Evolutionary conservation across 768 basidiomycete species (phyloP).

Genomic region (Tephrocybe sp.): DNA sequence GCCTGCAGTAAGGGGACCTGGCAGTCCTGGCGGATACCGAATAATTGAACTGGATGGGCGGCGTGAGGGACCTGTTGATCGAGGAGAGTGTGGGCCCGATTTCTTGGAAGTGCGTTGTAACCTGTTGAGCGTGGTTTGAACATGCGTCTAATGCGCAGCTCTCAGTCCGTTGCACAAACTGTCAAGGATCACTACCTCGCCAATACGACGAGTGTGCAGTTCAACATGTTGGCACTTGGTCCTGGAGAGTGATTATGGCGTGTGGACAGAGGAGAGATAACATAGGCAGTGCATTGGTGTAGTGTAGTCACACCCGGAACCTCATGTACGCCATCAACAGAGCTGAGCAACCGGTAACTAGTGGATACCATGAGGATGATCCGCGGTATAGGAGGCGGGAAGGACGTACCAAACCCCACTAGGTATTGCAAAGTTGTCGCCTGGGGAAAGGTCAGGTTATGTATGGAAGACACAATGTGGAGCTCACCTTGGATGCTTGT

Average conservation of each 20-base stretch:
- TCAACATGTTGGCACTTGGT: conserved; percentile 68
- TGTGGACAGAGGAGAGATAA: neutral
- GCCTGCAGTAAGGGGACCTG: conserved; percentile 35
- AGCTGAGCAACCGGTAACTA: conserved; percentile 85
- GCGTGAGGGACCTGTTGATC: conserved; percentile 77
- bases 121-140: neutral
- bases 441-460: conserved; percentile 31
- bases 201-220: conserved; percentile 52
- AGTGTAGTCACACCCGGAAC: conserved; percentile 48
- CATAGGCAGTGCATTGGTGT: conserved; percentile 7
- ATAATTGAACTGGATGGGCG: conserved; percentile 86
- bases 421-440: conserved; percentile 86
- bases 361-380: conserved; percentile 9
- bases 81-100: conserved; percentile 55
- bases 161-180: conserved; percentile 64
- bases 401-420: conserved; percentile 76
- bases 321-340: conserved; percentile 86
- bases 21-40: conserved; percentile 32
- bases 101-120: conserved; percentile 49
- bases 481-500: conserved; percentile 76
- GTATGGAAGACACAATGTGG: neutral
- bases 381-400: neutral
- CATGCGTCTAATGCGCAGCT: neutral
- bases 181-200: conserved; percentile 62
- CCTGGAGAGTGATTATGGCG: conserved; percentile 9